Percentiles rank a stretch among this genome's conserved stretches.
These are phyloP conservation scores for Aspergillus sp. DNA, from an alignment of 2,329 filamentous ascomycete genomes.

Conservation along the genomic window DNA sequence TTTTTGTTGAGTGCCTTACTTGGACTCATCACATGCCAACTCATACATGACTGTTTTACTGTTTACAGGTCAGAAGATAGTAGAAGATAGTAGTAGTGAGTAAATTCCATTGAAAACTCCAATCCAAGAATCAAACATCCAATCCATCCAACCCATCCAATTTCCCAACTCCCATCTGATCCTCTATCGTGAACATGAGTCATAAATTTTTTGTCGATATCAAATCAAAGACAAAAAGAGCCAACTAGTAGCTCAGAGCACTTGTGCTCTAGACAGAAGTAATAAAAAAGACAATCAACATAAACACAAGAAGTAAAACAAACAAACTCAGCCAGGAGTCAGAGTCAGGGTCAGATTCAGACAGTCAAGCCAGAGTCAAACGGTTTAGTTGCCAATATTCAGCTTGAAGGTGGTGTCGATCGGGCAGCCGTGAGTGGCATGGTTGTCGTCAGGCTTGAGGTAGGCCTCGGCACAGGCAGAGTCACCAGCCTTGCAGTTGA, in stretches of 20 bases:
- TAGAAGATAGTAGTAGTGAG: too few species aligned
- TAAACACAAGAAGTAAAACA: constrained; percentile 1
- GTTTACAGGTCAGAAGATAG: too few species aligned
- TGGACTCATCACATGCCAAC: too few species aligned
- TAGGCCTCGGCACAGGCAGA: constrained; percentile 33
- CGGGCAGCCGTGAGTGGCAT: constrained; percentile 38
- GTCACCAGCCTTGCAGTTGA: constrained; percentile 32
- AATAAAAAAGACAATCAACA: not conserved
- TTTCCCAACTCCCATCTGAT: not conserved
- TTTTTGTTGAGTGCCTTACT: too few species aligned
- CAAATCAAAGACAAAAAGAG: constrained; percentile 1
- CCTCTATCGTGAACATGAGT: not conserved
- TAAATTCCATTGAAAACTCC: too few species aligned
- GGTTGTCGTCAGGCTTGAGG: constrained; percentile 35
- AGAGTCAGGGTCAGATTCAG: too few species aligned
- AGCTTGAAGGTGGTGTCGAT: constrained; percentile 28
- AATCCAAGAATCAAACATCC: not conserved
- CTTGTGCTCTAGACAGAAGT: not conserved
- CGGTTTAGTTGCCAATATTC: constrained; percentile 20
- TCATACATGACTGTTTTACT: too few species aligned
- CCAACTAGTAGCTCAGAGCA: not conserved
- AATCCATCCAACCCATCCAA: not conserved
- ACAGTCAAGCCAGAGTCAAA: too few species aligned
- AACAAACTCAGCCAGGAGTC: not conserved
- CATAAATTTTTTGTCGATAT: not conserved